Evolutionary conservation across 805 yeast genomes (phyloP), one percentile per base, ranked within the genome.

Genomic region (Ogataea paradorogensis): DNA sequence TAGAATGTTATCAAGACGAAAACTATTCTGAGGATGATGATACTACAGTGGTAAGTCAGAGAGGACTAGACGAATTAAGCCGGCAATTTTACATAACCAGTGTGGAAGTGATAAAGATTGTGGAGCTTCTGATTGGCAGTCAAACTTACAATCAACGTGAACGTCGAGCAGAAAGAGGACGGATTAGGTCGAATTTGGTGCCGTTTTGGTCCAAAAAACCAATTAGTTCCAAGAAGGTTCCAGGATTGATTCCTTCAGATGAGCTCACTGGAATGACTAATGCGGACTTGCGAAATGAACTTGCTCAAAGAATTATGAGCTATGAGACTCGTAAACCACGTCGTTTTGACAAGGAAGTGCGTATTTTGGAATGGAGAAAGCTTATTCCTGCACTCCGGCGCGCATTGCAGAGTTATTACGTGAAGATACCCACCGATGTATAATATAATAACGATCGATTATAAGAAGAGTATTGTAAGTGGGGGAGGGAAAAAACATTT

Each of bases 191-290:
- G 32, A 80, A 80, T 50, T 63, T 80, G 60, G 82, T 79, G 40
- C 82, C 83, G 5, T 80, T 77, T 54, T 80, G 85, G 85, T 71
- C 76, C 18, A 75, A 73, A 56, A 76, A 67, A 48, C 80, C 84
- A 15, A 71, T 78, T 34, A 67, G 74, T 30, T 71, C 81, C 4
- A 65, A 65, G 40, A 67, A 66, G 30, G 33, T 34, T 11, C 32
- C 51, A 11, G 39, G 50, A 7, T 32, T 9, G 9, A 11, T 9
- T 23, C n/a, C 54, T 15, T 20, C 38, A 15, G 41, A 30, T 5
- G 20, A 16, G 18, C 6, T 25, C 3, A 11, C 24, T n/a, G 51
- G 46, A 6, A 58, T 46, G 35, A 48, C 60, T 8, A 55, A 55
- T 37, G 43, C 55, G 13, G 71, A 67, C 46, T 69, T 66, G 50